Evolutionary conservation across 352 stramenopile genomes (phyloP).

Genomic region (Thalassiosira ordinaria): DNA sequence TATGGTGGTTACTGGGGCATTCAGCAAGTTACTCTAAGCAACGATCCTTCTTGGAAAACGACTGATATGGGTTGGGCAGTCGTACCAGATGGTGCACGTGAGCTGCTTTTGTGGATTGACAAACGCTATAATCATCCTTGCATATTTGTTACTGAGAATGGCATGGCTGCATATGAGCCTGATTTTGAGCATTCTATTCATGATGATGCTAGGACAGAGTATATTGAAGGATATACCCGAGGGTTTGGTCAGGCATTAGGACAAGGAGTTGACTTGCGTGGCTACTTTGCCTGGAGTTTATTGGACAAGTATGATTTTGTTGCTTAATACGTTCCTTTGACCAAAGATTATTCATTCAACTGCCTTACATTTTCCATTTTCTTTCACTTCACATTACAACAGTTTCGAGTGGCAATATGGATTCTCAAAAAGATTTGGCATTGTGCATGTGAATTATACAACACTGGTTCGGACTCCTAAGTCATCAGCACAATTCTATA

Average conservation of each 20-base stretch:
- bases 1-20: slow-evolving; percentile 75
- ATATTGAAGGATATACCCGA: slow-evolving; percentile 88
- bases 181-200: slow-evolving; percentile 80
- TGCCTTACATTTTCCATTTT: no score
- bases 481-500: slow-evolving; percentile 72
- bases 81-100: slow-evolving; percentile 88
- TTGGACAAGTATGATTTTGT: slow-evolving; percentile 62
- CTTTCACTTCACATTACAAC: no score
- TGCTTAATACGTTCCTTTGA: no score
- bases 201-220: slow-evolving; percentile 88
- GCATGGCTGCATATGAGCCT: slow-evolving; percentile 86
- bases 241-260: slow-evolving; percentile 80
- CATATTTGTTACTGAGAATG: slow-evolving; percentile 94
- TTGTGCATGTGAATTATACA: slow-evolving; percentile 87
- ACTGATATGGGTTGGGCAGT: slow-evolving; percentile 88
- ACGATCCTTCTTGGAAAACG: slow-evolving; percentile 66
- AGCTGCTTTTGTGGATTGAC: slow-evolving; percentile 91
- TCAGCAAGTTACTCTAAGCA: slow-evolving; percentile 65
- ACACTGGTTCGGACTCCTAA: slow-evolving; percentile 80
- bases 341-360: no score
- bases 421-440: slow-evolving; percentile 87
- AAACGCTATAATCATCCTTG: slow-evolving; percentile 87
- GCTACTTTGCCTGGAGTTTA: slow-evolving; percentile 93
- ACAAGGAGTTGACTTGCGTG: slow-evolving; percentile 84
- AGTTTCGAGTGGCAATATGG: slow-evolving; percentile 94